A percentile compares a stretch with the other conserved stretches of the same genome.
phyloP scores from a whole-genome alignment of 768 basidiomycete species.

The Trametopsis cervina region DNA sequence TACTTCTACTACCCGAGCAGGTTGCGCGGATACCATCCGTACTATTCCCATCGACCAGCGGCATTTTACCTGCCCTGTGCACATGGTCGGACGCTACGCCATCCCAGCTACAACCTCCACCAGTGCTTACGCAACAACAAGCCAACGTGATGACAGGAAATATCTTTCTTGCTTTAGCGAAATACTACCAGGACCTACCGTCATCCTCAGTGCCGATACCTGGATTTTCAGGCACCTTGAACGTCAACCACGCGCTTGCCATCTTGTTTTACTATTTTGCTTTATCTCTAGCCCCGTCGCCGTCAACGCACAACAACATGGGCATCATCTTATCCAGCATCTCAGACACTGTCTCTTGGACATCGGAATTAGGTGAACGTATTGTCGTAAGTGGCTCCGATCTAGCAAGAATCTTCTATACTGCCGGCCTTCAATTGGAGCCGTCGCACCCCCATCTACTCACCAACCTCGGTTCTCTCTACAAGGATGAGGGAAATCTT shows the following conservation, averaged over 20 bases:
- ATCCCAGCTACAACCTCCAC: conserved; percentile 8
- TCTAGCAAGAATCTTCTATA: conserved; percentile 39
- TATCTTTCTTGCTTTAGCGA: conserved; percentile 39
- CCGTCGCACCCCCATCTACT: conserved; percentile 41
- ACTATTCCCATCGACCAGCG: conserved; percentile 30
- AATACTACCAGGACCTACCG: conserved; percentile 34
- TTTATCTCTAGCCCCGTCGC: conserved; percentile 35
- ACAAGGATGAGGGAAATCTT: conserved; percentile 40
- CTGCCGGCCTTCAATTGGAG: conserved; percentile 37
- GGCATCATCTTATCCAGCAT: conserved; percentile 40
- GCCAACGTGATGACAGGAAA: conserved; percentile 31
- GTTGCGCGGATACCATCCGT: conserved; percentile 27
- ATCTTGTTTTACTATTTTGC: conserved; percentile 44
- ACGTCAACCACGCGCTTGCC: conserved; percentile 30
- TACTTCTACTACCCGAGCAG: conserved; percentile 36
- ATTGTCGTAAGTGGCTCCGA: conserved; percentile 24
- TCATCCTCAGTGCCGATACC: conserved; percentile 18
- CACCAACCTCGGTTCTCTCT: conserved; percentile 42
- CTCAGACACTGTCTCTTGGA: conserved; percentile 14
- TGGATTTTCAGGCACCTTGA: conserved; percentile 22
- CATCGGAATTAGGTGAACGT: conserved; percentile 11
- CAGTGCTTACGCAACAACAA: conserved; percentile 19
- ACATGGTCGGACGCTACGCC: background rate
- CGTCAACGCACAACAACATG: conserved; percentile 43
- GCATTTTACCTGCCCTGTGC: conserved; percentile 29